Base-by-base conservation (phyloP, 805 yeast species). In the Zygosaccharomyces kombuchaensis region DNA sequence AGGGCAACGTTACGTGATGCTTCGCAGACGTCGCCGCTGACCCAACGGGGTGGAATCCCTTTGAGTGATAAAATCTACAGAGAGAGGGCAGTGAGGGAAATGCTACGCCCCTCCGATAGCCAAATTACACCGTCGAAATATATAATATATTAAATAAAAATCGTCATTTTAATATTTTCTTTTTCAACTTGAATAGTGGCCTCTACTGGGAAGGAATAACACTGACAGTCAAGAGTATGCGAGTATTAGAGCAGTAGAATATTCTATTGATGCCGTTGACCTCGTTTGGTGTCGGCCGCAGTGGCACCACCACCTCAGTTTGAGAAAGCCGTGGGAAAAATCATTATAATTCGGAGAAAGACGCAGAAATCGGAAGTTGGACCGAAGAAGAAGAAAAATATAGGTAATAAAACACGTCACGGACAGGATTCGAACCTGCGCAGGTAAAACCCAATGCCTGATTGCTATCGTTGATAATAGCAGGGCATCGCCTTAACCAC, bases 381-480 rank as follows among this genome's bases (percentile, higher is more conserved):
- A 19, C 34, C 44, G 34, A n/a, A 9, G 16, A 4, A 10, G 9
- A 8, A 34, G 13, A 23, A 26, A 16, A 26, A 31, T 2, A 35
- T 14, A 27, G 12, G 7, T 14, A 35, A 50, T 48, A 37, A 36
- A 44, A 57, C 65, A 57, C 96, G 96, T 85, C 86, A 87, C 95
- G 84, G 95, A 87, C 96, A 87, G 95, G 96, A 87, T 87, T 87
- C 96, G 96, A 87, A 87, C 96, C 95, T 87, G 95, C 95, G 96
- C 81, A 79, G 84, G 87, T 81, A 82, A 74, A 82, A 80, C 87
- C 84, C 87, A 82, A 81, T 80, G 86, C 87, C 88, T 82, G 70
- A 67, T 75, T 73, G 74, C 78, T 74, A 55, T 64, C 58, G 52
- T 37, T 38, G 46, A 56, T 52, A 61, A 72, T 81, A 82, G 88